phyloP scores from a whole-genome alignment of 805 yeast species.

The Yarrowia divulgata region DNA sequence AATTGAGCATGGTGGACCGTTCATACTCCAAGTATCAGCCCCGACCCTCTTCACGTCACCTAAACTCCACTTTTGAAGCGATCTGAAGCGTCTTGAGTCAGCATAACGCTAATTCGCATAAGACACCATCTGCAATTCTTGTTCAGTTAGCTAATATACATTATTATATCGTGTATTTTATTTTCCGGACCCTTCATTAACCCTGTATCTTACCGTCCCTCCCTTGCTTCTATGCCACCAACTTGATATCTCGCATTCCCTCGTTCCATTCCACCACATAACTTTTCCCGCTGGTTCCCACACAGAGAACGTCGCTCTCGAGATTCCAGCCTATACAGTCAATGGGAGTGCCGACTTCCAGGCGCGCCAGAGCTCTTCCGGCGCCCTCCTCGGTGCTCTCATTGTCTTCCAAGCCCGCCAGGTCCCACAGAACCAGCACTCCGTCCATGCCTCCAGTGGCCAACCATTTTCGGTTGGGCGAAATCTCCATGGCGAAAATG shows the following conservation, averaged over 20 bases:
- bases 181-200: not conserved
- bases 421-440: constrained; percentile 51
- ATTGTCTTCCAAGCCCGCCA: constrained; percentile 29
- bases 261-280: constrained; percentile 24
- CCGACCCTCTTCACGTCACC: too few species aligned
- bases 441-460: constrained; percentile 77
- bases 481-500: constrained; percentile 61
- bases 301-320: constrained; percentile 18
- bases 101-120: too few species aligned
- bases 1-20: too few species aligned
- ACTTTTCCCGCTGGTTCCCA: constrained; percentile 34
- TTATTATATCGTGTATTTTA: constrained; percentile 14
- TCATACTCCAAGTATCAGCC: too few species aligned
- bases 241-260: not conserved
- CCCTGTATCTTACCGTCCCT: not conserved
- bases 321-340: constrained; percentile 33
- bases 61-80: too few species aligned
- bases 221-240: not conserved
- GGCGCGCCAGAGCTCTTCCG: constrained; percentile 26
- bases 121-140: too few species aligned
- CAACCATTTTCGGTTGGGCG: constrained; percentile 58
- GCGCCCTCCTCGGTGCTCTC: constrained; percentile 25
- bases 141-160: constrained; percentile 25
- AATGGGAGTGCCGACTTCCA: constrained; percentile 25
- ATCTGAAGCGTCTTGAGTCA: too few species aligned